These are phyloP conservation scores for Xylariaceae sp. DNA, from an alignment of 2,329 filamentous ascomycete species.

Conservation along the genomic window DNA sequence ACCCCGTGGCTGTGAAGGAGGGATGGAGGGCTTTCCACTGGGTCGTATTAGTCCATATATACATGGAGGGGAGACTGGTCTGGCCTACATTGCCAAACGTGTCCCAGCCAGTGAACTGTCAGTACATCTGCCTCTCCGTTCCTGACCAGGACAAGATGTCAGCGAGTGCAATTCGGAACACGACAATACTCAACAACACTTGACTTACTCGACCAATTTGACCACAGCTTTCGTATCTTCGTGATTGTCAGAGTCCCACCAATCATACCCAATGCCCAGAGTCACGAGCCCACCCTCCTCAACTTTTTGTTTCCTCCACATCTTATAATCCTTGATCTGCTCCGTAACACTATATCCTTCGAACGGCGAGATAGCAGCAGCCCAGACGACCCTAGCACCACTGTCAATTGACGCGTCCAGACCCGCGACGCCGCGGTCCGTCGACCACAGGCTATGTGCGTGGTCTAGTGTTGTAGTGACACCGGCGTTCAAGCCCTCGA, in stretches of 20 bases:
- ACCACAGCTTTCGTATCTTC: conserved; percentile 31
- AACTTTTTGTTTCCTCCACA: conserved; percentile 29
- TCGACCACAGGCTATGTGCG: conserved; percentile 46
- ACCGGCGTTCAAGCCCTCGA: conserved; percentile 49
- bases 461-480: conserved; percentile 52
- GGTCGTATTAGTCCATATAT: not conserved
- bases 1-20: conserved; percentile 34
- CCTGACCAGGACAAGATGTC: not conserved
- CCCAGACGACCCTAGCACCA: conserved; percentile 46
- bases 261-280: conserved; percentile 41
- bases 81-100: conserved; percentile 36
- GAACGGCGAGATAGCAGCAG: conserved; percentile 38
- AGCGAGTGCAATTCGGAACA: no score
- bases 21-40: conserved; percentile 36
- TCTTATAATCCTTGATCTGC: conserved; percentile 37
- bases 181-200: not conserved
- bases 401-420: conserved; percentile 45
- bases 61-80: not conserved
- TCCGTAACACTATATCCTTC: conserved; percentile 32
- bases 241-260: conserved; percentile 27
- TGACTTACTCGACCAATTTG: conserved; percentile 29
- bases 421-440: conserved; percentile 40
- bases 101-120: conserved; percentile 42
- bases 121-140: conserved; percentile 33
- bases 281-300: conserved; percentile 30